Evolutionary conservation across 768 basidiomycete species (phyloP), one percentile per base, ranked within the genome.

Genomic region (Leucocoprinus birnbaumii): DNA sequence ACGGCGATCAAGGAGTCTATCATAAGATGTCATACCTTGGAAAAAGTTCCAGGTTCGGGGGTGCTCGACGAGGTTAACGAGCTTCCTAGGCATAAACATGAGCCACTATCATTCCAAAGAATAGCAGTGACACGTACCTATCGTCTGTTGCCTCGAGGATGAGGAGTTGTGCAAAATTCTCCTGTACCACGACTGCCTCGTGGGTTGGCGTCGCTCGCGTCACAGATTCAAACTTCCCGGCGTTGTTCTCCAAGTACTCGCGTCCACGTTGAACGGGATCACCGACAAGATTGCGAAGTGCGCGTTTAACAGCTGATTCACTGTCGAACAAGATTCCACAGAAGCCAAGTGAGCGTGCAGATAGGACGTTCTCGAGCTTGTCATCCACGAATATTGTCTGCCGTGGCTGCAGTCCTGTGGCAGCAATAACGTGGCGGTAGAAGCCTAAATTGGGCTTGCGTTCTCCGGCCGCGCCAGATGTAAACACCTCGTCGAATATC

Each of bases 111-210:
- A 31, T 50, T 18, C 31, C 35, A 27, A 43, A 59, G 27, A 18
- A 53, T 40, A 26, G 13, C 26, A 31, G 11, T 38, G 25, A 59
- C 70, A 49, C 38, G 8, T 56, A 79, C 80, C 58, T 63, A 60
- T 83, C 70, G 8, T 65, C 59, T 0, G 80, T 84, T 1, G 73
- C 68, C 52, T 86, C 84, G 13, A 82, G 65, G 38, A 85, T 80
- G 5, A 86, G 68, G 5, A 86, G 72, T 58, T 84, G 82, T 3
- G 82, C 74, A 54, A 84, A 84, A 59, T 84, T 84, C 62, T 84
- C 82, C 26, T 69, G 58, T 19, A 82, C 59, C 16, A 66, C 59
- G 1, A 73, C 59, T 21, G 77, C 75, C 13, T 57, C 48, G 18
- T 63, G 53, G 46, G 65, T 63, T 8, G 61, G 59, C 16, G 61